Evolutionary conservation across 1,284 basidiomycete species (phyloP), one percentile per base, ranked within the genome.

Genomic region (Dichomitus squalens): DNA sequence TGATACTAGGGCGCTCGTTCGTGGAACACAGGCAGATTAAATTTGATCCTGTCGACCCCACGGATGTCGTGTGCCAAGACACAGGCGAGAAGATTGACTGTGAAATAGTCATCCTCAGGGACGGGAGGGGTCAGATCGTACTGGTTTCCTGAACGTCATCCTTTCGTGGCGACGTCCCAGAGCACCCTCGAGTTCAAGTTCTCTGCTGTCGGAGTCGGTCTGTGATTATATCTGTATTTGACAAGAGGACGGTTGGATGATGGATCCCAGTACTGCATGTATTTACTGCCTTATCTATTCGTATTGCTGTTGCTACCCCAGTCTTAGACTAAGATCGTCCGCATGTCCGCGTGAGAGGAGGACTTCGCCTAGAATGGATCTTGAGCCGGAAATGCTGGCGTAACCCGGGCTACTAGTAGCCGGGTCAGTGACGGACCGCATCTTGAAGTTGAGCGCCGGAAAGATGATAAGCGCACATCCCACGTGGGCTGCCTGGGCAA

Each of bases 11-110:
- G 3, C 83, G 96, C 40, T 89, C 92, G 31, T 99, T 98, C 78
- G 90, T 96, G 74, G 97, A 99, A 75, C 87, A 87, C 69, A 83
- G 96, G 66, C 88, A 90, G 65, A 86, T 99, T 64, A 88, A 88
- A 72, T 87, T 85, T 23, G 92, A 92, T 68, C 79, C 88, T 0
- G 77, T 90, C 36, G 96, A 99, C 73, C 89, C 89, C 54, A 98
- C 96, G 12, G 89, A 90, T 66, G 88, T 99, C 27, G 85, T 93
- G 1, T 98, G 96, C 70, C 85, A 95, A 77, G 96, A 98, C 73
- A 95, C 90, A 1, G 93, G 93, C n/a, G 96, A 99, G 78, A 89
- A 87, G 68, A 86, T 97, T 52, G 90, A 92, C 63, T 95, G 93
- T 70, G 95, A 97, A 70, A 75, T 96, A 6, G 94, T 97, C 25